Evolutionary conservation across 176 grass and related monocot genomes (phyloP), one percentile per base, ranked within the genome.

Genomic region (Stipa capillata): DNA sequence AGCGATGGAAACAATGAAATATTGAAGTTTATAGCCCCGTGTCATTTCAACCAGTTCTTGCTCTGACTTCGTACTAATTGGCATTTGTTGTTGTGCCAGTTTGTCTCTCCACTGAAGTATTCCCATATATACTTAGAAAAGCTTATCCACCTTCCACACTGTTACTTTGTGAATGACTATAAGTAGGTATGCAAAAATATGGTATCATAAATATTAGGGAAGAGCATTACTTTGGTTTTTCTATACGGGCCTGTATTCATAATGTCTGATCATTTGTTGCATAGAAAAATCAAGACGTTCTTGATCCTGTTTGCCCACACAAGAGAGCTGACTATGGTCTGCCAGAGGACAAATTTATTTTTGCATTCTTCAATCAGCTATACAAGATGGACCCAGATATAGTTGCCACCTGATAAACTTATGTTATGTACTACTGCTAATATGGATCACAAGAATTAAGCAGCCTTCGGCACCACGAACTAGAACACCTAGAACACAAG

Each of bases 361-460:
- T 96, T 83, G 93, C 93, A 55, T 96, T 89, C 80, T 96, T 96
- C 84, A 92, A 91, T 79, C 93, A 96, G 78, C 87, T 96, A 78
- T 96, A 96, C 77, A 92, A 96, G 79, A 92, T 96, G 93, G 93
- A 96, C 69, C 93, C 93, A 79, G 90, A 92, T 66, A 87, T 96
- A 86, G 90, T 92, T 75, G 86, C 86, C 44, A 88, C 85, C 79
- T 96, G 93, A 90, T 96, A 92, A 80, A 40, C 40, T 69, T 41
- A 45, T 45, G 14, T 27, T 69, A 45, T 69, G 14, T n/a, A 72
- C 18, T 45, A 28, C 16, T 69, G 25, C 41, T 49, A 49, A 31
- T 70, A 20, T 48, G 67, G n/a, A n/a, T n/a, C n/a, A n/a, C n/a
- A n/a, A n/a, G n/a, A n/a, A n/a, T n/a, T n/a, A n/a, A n/a, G n/a